Evolutionary conservation across 768 basidiomycete species (phyloP), one percentile per base, ranked within the genome.

Genomic region (Harrya chromipes): DNA sequence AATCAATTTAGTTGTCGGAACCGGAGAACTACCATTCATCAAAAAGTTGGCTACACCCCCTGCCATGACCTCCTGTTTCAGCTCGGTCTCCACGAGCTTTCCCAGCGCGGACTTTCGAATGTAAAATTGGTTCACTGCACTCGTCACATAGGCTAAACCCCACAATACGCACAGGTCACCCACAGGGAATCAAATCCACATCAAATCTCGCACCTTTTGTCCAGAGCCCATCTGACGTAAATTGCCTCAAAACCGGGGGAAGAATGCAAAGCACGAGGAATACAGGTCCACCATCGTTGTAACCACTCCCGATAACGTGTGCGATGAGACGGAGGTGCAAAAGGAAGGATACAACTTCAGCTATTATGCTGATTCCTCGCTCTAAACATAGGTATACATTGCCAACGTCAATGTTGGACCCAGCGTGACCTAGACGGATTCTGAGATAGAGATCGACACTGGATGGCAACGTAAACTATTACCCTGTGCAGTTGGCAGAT

Each of bases 401-500:
- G 0, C 29, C 35, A 7, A 46, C 4, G 5, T 59, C 26, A 9
- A 35, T 8, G 5, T 12, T 36, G 13, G 46, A 46, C 6, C 16
- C 4, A 17, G 35, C 39, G 19, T 19, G 13, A 17, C 59, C 59
- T 66, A 20, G 23, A 6, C 2, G 11, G 21, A n/a, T 31, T 11
- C 1, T 52, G 33, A 46, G 44, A 31, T 1, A 43, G 10, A 12
- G 23, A 11, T 13, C 11, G 6, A 19, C n/a, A 26, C 14, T 11
- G 8, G 10, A 43, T 4, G 14, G 14, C 3, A 17, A 23, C 20
- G 34, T 14, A 40, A 9, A 34, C 8, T 6, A 39, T 14, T 9
- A 63, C 64, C 59, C 42, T 64, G 52, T 13, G 61, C 53, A 4
- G 61, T 65, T 11, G 54, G 47, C 19, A 65, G 50, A 49, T 64